Percentiles rank a stretch among this genome's conserved stretches.
These are phyloP conservation scores for Madurella mycetomatis DNA, from an alignment of 2,329 filamentous ascomycete species.

Conservation along the genomic window DNA sequence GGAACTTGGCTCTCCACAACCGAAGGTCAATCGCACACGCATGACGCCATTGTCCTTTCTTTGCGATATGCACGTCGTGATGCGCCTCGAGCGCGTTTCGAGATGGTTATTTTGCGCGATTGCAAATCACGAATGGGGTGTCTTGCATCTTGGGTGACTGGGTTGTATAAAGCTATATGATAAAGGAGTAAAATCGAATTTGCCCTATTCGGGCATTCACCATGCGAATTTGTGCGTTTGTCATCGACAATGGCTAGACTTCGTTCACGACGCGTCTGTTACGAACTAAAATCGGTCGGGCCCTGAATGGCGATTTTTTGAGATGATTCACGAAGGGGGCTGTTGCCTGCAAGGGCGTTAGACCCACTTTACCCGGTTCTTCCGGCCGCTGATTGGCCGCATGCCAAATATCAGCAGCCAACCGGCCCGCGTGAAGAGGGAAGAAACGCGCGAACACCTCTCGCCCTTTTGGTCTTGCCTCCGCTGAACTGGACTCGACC, in stretches of 20 bases:
- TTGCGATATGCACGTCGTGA: constrained; percentile 16
- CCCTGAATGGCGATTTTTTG: constrained; percentile 17
- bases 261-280: constrained; percentile 14
- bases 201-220: not conserved
- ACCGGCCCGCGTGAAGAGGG: constrained; percentile 15
- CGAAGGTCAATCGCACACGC: constrained; percentile 6
- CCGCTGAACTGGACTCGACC: not conserved
- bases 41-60: constrained; percentile 23
- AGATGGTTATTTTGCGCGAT: constrained; percentile 4
- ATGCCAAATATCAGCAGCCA: constrained; percentile 8
- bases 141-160: not conserved
- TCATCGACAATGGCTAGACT: constrained; percentile 14
- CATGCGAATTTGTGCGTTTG: constrained; percentile 3
- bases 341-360: constrained; percentile 23
- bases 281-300: constrained; percentile 3
- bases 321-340: constrained; percentile 21
- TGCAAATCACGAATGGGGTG: not conserved
- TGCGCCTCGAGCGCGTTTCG: constrained; percentile 20
- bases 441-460: constrained; percentile 20
- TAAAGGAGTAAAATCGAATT: not conserved
- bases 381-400: constrained; percentile 14
- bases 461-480: constrained; percentile 3
- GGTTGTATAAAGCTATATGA: not conserved
- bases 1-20: constrained; percentile 16
- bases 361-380: constrained; percentile 5